Evolutionary conservation across 2,329 filamentous ascomycete species (phyloP), one percentile per base, ranked within the genome.

Genomic region (Massarina eburnea): DNA sequence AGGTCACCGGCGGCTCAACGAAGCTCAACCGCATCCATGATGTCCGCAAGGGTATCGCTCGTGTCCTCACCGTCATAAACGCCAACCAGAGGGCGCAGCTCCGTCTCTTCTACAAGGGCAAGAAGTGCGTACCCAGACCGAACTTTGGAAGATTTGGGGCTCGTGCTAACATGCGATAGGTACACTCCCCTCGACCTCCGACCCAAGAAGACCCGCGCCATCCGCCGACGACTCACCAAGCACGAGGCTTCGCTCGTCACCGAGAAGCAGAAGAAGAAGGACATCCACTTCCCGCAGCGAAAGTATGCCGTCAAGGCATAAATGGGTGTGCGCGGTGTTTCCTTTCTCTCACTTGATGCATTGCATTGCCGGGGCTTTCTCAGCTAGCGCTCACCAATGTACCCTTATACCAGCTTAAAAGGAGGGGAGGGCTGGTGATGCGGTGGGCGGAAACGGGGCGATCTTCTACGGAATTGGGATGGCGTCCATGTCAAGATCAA

Each of bases 31-130:
- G 62, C 58, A 69, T 68, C 80, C 90, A 96, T 83, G 95, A 99
- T 77, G 84, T 99, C 76, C 91, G 94, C 83, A 99, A 99, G 85
- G 96, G 91, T 51, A 96, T 99, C 79, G 95, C 94, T 73, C 91
- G 92, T 74, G 89, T 96, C 79, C 86, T 99, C 71, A 99, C 94
- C 77, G 84, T 99, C 81, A 96, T 99, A 86, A 99, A 97, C 85
- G 88, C 91, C 79, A 97, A 95, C 85, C 94, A 99, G 83, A 88
- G 95, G 76, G 83, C 90, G 64, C 91, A 97, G 81, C 90, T 99
- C 49, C 63, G 67, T 52, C 83, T 97, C 65, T 97, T 97, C 88
- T 99, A 99, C 86, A 95, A 96, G 85, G 88, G 88, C 86, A 97
- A 97, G 89, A 97, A 96, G 84, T 69, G 57, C 58, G 66, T 68